Percentiles rank a stretch among this genome's conserved stretches.
These are phyloP conservation scores for Penicillium concentricum DNA, from an alignment of 2,329 filamentous ascomycete genomes.

Conservation along the genomic window DNA sequence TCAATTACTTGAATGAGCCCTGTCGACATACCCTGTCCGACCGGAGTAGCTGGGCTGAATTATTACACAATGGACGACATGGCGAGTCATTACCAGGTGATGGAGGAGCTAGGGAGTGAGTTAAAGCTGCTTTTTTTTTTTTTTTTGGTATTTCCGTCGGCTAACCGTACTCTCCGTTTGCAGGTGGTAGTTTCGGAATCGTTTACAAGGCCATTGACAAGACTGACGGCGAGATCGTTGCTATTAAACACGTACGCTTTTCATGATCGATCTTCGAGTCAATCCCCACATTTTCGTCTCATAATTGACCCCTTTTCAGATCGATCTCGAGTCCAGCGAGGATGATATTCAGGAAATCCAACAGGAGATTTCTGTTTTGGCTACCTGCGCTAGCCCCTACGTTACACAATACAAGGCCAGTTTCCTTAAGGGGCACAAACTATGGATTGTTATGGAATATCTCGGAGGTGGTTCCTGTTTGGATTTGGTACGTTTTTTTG, in stretches of 20 bases:
- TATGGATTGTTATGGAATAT: slow-evolving; percentile 99
- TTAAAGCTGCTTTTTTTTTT: slow-evolving; percentile 26
- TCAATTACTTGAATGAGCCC: slow-evolving; percentile 10
- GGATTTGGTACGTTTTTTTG: slow-evolving; percentile 66
- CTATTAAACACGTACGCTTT: slow-evolving; percentile 83
- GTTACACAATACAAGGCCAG: slow-evolving; percentile 96
- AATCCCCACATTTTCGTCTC: not conserved
- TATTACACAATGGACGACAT: slow-evolving; percentile 51
- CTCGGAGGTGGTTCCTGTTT: slow-evolving; percentile 92
- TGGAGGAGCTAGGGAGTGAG: slow-evolving; percentile 94
- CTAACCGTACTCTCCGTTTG: slow-evolving; percentile 17
- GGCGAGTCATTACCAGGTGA: slow-evolving; percentile 85
- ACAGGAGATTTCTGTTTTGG: slow-evolving; percentile 91
- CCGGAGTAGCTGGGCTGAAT: slow-evolving; percentile 18
- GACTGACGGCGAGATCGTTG: slow-evolving; percentile 85
- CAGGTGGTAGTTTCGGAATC: slow-evolving; percentile 91
- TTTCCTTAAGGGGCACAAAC: slow-evolving; percentile 90
- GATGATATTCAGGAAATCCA: slow-evolving; percentile 99
- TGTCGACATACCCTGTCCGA: slow-evolving; percentile 17
- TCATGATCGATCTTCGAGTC: not conserved
- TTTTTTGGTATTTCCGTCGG: slow-evolving; percentile 2
- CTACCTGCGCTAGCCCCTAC: slow-evolving; percentile 89
- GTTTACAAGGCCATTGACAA: slow-evolving; percentile 97
- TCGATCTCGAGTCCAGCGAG: slow-evolving; percentile 97
- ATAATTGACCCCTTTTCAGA: slow-evolving; percentile 54